phyloP scores from a whole-genome alignment of 257 asterid species.

The Perilla frutescens region DNA sequence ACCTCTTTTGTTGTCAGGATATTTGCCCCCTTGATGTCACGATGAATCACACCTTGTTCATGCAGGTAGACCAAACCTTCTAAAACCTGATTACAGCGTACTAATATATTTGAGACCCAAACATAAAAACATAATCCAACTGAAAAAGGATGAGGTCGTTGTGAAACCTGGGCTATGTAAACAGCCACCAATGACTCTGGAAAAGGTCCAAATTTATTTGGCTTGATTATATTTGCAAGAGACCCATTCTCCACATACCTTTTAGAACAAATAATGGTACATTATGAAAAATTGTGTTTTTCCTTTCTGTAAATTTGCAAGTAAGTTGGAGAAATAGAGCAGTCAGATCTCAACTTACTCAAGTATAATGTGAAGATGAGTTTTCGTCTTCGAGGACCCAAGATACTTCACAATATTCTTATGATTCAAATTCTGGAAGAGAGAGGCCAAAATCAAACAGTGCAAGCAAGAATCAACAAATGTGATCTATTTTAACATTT shows the following conservation, averaged over 20 bases:
- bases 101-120: constrained; percentile 33
- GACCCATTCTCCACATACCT: constrained; percentile 99
- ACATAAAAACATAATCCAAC: constrained; percentile 19
- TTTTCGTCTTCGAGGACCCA: constrained; percentile 94
- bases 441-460: constrained; percentile 34
- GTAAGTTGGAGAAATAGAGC: constrained; percentile 26
- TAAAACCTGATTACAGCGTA: constrained; percentile 67
- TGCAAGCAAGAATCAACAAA: constrained; percentile 28
- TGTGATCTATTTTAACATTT: neutral
- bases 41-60: constrained; percentile 99
- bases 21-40: constrained; percentile 99
- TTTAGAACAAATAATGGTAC: constrained; percentile 31
- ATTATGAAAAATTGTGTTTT: neutral
- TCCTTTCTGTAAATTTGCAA: constrained; percentile 20
- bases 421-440: constrained; percentile 91
- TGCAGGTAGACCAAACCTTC: constrained; percentile 98
- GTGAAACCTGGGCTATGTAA: constrained; percentile 91
- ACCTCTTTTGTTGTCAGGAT: constrained; percentile 98
- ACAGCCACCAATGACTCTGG: constrained; percentile 98
- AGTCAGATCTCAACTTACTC: constrained; percentile 63
- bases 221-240: constrained; percentile 94
- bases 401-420: constrained; percentile 94
- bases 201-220: constrained; percentile 98
- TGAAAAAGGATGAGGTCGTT: constrained; percentile 24
- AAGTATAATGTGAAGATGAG: constrained; percentile 94